Percentiles rank a stretch among this genome's conserved stretches.
Conservation (phyloP, 768 basidiomycete genomes). For the Astraeus odoratus region DNA sequence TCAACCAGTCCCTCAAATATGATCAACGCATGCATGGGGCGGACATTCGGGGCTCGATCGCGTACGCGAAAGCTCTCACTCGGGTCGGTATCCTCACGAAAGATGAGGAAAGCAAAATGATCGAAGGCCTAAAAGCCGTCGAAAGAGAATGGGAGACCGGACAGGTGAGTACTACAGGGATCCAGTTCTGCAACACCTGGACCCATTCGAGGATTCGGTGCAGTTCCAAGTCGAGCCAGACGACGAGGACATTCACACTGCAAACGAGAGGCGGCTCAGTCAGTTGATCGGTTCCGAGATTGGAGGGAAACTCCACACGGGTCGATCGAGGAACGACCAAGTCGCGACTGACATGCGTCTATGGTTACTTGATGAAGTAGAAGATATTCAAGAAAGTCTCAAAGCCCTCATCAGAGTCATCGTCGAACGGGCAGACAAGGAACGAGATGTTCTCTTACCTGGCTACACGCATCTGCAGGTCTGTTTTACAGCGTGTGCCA, state of each 20-base stretch:
- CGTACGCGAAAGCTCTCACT: constrained; percentile 84
- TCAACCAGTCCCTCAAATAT: constrained; percentile 94
- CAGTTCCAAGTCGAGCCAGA: constrained; percentile 78
- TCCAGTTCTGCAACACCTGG: too few relatives aligned
- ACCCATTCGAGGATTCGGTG: background rate
- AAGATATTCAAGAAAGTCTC: constrained; percentile 58
- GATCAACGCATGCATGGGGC: constrained; percentile 91
- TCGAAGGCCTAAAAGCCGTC: constrained; percentile 68
- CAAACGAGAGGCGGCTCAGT: constrained; percentile 90
- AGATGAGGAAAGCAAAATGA: constrained; percentile 68
- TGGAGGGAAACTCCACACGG: constrained; percentile 95
- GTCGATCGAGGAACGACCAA: constrained; percentile 95
- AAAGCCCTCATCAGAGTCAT: constrained; percentile 81
- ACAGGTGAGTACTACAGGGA: constrained; percentile 38
- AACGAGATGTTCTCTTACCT: constrained; percentile 85
- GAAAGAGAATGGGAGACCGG: constrained; percentile 82
- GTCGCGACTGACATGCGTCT: constrained; percentile 98
- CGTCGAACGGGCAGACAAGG: constrained; percentile 88
- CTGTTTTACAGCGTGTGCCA: constrained; percentile 7
- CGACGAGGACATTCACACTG: constrained; percentile 98
- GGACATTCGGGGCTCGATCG: constrained; percentile 91
- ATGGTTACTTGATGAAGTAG: constrained; percentile 83
- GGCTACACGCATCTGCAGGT: constrained; percentile 99
- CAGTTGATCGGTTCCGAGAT: constrained; percentile 82
- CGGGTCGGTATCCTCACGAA: constrained; percentile 74